Evolutionary conservation across 768 basidiomycete genomes (phyloP).

Genomic region (Symmetrospora coprosmae): DNA sequence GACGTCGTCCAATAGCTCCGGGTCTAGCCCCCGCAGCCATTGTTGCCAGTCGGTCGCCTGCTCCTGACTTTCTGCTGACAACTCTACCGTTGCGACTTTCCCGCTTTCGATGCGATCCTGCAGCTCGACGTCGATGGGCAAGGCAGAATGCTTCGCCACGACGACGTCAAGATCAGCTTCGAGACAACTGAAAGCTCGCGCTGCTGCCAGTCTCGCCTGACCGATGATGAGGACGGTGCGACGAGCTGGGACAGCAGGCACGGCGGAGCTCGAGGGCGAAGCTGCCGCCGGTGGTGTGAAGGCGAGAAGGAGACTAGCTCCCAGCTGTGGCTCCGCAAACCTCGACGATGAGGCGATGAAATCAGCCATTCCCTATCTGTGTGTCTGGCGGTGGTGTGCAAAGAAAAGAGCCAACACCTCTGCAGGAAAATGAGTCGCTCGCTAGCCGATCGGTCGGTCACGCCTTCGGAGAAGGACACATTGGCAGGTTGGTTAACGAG

Average conservation of each 20-base stretch:
- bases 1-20: slow-evolving; percentile 29
- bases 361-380: no score
- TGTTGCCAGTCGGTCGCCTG: not conserved
- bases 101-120: slow-evolving; percentile 48
- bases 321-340: slow-evolving; percentile 41
- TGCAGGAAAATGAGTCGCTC: no score
- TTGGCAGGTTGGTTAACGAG: no score
- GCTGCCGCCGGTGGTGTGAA: slow-evolving; percentile 47
- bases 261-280: not conserved
- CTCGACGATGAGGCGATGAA: no score
- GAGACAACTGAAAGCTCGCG: slow-evolving; percentile 49
- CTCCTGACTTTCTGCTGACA: not conserved
- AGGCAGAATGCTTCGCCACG: not conserved
- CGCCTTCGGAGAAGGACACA: no score
- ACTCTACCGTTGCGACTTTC: slow-evolving; percentile 51
- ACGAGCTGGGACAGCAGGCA: slow-evolving; percentile 37
- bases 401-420: no score
- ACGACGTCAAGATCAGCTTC: slow-evolving; percentile 30
- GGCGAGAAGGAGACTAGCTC: slow-evolving; percentile 65
- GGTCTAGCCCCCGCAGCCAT: not conserved
- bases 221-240: slow-evolving; percentile 59
- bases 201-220: slow-evolving; percentile 61
- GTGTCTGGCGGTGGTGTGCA: no score
- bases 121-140: slow-evolving; percentile 37
- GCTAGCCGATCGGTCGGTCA: no score